Percentiles rank a stretch among this genome's conserved stretches.
Evolutionary conservation across 768 basidiomycete genomes (phyloP).

Genomic region (Lentinula aciculospora): DNA sequence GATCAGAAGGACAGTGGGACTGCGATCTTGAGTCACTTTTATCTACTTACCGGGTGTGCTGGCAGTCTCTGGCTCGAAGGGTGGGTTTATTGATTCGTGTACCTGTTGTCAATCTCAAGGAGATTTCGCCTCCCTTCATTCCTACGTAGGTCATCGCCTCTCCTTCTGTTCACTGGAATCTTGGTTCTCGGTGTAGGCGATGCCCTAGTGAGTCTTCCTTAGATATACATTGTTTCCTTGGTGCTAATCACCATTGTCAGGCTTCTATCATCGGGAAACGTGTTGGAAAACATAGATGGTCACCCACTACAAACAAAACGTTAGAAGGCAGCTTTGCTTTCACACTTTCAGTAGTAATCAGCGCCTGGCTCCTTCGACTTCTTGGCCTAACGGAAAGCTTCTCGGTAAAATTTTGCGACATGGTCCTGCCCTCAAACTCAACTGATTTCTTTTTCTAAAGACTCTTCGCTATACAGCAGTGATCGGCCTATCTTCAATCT

Average conservation of each 20-base stretch:
- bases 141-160: constrained; percentile 30
- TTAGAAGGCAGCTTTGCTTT: constrained; percentile 89
- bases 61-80: constrained; percentile 94
- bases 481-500: constrained; percentile 56
- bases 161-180: constrained; percentile 75
- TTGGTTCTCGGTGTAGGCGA: constrained; percentile 90
- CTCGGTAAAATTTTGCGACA: constrained; percentile 51
- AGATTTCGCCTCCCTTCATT: too few relatives aligned
- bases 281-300: constrained; percentile 80
- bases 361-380: constrained; percentile 66
- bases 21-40: constrained; percentile 96
- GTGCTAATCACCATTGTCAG: constrained; percentile 28
- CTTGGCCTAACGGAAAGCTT: constrained; percentile 68
- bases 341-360: constrained; percentile 58
- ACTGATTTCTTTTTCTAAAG: constrained; percentile 30
- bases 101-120: constrained; percentile 1
- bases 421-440: not conserved
- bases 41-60: constrained; percentile 92
- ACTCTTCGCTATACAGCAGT: constrained; percentile 59
- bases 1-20: constrained; percentile 94
- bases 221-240: not conserved
- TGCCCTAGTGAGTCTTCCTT: constrained; percentile 55
- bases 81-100: constrained; percentile 36
- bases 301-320: constrained; percentile 78
- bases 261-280: constrained; percentile 91